phyloP scores from a whole-genome alignment of 305 asterid genomes.

The Solanum chacoense region DNA sequence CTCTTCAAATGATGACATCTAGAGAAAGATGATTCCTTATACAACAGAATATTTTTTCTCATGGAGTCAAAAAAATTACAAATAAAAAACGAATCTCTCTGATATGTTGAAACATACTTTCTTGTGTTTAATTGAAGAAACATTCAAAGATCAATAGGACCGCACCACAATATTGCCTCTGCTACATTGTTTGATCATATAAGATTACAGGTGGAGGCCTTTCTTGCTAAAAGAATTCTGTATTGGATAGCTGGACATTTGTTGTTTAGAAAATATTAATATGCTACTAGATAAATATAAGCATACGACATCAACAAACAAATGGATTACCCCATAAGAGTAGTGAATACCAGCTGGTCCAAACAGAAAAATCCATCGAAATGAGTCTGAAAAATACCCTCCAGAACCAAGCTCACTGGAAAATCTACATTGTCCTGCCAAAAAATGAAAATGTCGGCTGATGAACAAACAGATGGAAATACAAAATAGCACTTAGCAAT shows the following conservation, averaged over 20 bases:
- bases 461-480: not conserved
- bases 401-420: conserved; percentile 29
- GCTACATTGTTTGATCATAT: not conserved
- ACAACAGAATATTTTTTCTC: not conserved
- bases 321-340: not conserved
- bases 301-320: not conserved
- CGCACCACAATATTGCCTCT: not conserved
- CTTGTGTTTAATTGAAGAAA: not conserved
- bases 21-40: not conserved
- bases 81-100: not conserved
- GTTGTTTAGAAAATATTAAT: not conserved
- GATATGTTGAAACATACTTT: not conserved
- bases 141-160: not conserved
- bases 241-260: not conserved
- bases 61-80: not conserved
- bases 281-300: not conserved
- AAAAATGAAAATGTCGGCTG: not conserved
- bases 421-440: conserved; percentile 33
- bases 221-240: not conserved
- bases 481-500: not conserved
- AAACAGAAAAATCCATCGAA: conserved; percentile 51
- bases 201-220: not conserved
- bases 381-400: conserved; percentile 24
- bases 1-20: not conserved
- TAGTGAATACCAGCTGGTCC: conserved; percentile 57